Percentiles rank a stretch among this genome's conserved stretches.
These are phyloP conservation scores for Alnus glutinosa DNA, from an alignment of 306 rosid species.

Conservation along the genomic window DNA sequence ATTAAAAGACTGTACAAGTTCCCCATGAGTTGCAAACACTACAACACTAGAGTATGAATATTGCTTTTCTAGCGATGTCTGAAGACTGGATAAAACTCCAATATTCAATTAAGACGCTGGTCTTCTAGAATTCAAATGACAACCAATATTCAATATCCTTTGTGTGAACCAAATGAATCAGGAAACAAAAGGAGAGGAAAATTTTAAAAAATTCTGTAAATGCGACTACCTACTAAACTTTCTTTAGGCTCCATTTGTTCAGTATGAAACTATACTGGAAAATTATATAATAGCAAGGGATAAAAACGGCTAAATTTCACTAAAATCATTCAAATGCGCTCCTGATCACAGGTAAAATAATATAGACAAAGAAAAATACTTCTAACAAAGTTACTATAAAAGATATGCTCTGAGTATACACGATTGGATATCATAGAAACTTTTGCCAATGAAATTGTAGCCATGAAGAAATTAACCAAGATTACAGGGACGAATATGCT, in stretches of 20 bases:
- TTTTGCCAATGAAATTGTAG: neutral
- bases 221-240: too few relatives aligned
- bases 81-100: neutral
- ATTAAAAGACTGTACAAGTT: neutral
- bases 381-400: too few relatives aligned
- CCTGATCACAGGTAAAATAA: too few relatives aligned
- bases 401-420: neutral
- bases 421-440: neutral
- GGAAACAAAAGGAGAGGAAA: too few relatives aligned
- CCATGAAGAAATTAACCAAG: neutral
- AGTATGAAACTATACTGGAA: too few relatives aligned
- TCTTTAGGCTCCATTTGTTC: too few relatives aligned
- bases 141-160: neutral
- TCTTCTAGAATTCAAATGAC: neutral
- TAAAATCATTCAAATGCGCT: too few relatives aligned
- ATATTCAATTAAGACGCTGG: neutral
- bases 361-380: too few relatives aligned
- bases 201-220: too few relatives aligned
- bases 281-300: too few relatives aligned
- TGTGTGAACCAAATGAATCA: too few relatives aligned
- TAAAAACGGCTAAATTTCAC: too few relatives aligned
- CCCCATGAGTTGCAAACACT: neutral
- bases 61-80: neutral
- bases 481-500: neutral
- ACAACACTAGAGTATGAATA: neutral